phyloP scores from a whole-genome alignment of 2,329 filamentous ascomycete genomes.

The Berkeleyomyces rouxiae region DNA sequence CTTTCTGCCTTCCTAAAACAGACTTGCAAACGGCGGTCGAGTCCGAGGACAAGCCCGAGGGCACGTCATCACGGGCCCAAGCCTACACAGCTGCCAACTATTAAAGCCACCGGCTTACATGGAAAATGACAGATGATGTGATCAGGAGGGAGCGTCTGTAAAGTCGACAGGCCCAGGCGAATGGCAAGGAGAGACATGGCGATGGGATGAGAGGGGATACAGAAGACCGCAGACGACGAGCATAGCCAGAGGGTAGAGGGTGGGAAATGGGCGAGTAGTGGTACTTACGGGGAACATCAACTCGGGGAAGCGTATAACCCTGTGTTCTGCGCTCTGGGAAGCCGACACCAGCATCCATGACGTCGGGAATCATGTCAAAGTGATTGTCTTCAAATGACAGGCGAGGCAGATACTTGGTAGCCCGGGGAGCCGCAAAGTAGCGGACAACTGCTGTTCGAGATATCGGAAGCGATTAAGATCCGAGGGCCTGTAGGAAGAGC shows the following conservation, averaged over 20 bases:
- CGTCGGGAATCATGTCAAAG: conserved; percentile 2
- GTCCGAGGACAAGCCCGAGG: not conserved
- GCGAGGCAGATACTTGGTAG: not conserved
- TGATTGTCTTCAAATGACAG: not conserved
- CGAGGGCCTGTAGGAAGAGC: not conserved
- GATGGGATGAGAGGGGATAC: not conserved
- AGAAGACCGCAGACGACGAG: not conserved
- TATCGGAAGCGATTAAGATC: not conserved
- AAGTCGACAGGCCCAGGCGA: too few relatives aligned
- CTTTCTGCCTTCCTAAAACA: not conserved
- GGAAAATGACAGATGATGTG: not conserved
- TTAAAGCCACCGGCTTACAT: not conserved
- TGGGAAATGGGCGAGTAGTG: conserved; percentile 16
- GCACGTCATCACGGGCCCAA: not conserved
- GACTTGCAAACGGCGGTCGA: not conserved
- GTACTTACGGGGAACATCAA: conserved; percentile 20
- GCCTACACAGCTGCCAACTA: not conserved
- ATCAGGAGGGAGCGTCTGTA: too few relatives aligned
- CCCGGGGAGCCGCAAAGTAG: not conserved
- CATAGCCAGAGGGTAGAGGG: not conserved
- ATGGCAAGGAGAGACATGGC: not conserved
- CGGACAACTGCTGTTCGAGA: not conserved
- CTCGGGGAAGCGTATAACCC: conserved; percentile 16
- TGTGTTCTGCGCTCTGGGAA: conserved; percentile 15
- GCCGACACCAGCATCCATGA: not conserved